A percentile compares a stretch with the other conserved stretches of the same genome.
These are phyloP conservation scores for Lathyrus tuberosus DNA, from an alignment of 306 rosid species.

Conservation along the genomic window DNA sequence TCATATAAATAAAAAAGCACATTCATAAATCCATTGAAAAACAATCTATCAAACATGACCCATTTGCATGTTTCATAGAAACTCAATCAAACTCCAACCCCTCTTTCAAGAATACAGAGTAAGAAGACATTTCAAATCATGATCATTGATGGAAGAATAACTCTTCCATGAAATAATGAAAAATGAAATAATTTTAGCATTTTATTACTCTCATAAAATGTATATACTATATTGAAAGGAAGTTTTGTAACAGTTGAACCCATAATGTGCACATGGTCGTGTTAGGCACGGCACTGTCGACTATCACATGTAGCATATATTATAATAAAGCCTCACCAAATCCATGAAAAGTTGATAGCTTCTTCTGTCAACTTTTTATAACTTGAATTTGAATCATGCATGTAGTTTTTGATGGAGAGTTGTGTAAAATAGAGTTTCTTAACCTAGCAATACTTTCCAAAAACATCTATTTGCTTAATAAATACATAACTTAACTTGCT, in stretches of 20 bases:
- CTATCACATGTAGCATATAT: neutral
- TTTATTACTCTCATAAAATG: neutral
- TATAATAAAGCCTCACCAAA: neutral
- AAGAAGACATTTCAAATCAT: neutral
- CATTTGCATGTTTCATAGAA: neutral
- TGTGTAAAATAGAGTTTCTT: too few species aligned
- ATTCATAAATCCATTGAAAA: too few species aligned
- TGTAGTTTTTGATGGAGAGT: too few species aligned
- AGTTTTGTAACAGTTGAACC: neutral
- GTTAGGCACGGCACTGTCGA: conserved; percentile 11
- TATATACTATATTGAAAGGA: neutral
- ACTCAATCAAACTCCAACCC: neutral
- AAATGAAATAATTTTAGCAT: too few species aligned
- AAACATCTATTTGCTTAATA: conserved; percentile 17
- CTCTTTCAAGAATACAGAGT: neutral
- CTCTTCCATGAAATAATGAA: neutral
- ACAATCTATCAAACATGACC: too few species aligned
- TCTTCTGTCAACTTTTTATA: too few species aligned
- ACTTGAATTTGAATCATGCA: too few species aligned
- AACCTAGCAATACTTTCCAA: neutral
- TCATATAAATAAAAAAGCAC: too few species aligned
- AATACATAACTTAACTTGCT: conserved; percentile 23
- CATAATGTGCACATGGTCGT: conserved; percentile 6
- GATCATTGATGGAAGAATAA: neutral
- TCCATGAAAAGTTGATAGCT: too few species aligned